phyloP scores from a whole-genome alignment of 1,284 basidiomycete species.

The Thecaphora thlaspeos region DNA sequence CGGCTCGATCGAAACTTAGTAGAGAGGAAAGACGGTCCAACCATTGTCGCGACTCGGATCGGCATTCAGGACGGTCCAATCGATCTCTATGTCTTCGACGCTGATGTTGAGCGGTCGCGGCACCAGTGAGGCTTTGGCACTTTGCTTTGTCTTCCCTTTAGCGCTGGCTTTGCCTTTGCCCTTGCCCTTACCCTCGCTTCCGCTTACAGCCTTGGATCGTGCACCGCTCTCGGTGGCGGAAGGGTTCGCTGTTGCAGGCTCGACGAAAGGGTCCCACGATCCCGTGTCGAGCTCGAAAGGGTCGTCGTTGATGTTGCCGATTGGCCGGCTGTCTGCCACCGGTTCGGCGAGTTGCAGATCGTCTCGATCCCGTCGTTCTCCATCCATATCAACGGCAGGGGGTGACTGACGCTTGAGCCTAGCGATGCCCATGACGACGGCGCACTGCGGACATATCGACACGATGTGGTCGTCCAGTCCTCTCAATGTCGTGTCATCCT shows the following conservation, averaged over 20 bases:
- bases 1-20: background rate
- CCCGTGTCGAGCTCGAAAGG: too few relatives aligned
- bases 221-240: too few relatives aligned
- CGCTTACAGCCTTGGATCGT: background rate
- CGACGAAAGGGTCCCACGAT: too few relatives aligned
- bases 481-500: slow-evolving; percentile 3
- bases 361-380: too few relatives aligned
- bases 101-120: background rate
- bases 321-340: too few relatives aligned
- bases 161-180: too few relatives aligned
- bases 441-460: slow-evolving; percentile 21
- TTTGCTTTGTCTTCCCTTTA: background rate
- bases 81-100: slow-evolving; percentile 6
- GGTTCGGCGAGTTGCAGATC: too few relatives aligned
- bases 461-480: slow-evolving; percentile 23
- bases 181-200: too few relatives aligned
- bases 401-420: background rate
- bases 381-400: too few relatives aligned
- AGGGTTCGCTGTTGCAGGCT: too few relatives aligned
- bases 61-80: slow-evolving; percentile 4
- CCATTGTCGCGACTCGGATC: slow-evolving; percentile 7
- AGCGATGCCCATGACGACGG: slow-evolving; percentile 22
- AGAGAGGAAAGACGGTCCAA: slow-evolving; percentile 29
- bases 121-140: too few relatives aligned
- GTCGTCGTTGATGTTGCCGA: too few relatives aligned